Evolutionary conservation across 768 basidiomycete species (phyloP).

Genomic region (Leccinum subgranulosum): DNA sequence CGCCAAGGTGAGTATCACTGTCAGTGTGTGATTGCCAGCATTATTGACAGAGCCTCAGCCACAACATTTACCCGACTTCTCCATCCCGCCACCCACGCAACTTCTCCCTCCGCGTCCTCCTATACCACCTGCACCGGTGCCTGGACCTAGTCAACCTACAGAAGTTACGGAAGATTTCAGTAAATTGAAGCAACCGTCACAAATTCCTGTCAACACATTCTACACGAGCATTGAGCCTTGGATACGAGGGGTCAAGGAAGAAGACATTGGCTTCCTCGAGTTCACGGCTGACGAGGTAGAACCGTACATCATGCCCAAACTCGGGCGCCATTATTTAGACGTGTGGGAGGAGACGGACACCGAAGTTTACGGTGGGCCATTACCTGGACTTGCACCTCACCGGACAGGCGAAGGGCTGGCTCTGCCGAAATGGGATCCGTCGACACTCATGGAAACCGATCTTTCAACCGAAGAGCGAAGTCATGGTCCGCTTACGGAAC

Average conservation of each 20-base stretch:
- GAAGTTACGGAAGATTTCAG: constrained; percentile 90
- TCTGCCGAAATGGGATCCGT: constrained; percentile 78
- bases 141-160: constrained; percentile 78
- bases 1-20: constrained; percentile 44
- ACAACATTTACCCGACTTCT: constrained; percentile 55
- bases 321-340: constrained; percentile 84
- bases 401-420: constrained; percentile 35
- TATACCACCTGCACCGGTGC: constrained; percentile 57
- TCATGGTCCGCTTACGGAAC: constrained; percentile 85
- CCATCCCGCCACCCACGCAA: constrained; percentile 45
- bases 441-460: constrained; percentile 71
- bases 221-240: constrained; percentile 89
- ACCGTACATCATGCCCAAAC: constrained; percentile 79
- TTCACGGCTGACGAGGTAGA: constrained; percentile 89
- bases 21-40: neutral
- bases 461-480: constrained; percentile 72
- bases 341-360: constrained; percentile 93
- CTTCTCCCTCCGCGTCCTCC: constrained; percentile 63
- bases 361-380: constrained; percentile 40
- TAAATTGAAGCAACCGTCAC: constrained; percentile 72
- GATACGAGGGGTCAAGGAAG: constrained; percentile 85
- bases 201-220: constrained; percentile 71
- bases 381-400: constrained; percentile 40
- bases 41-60: constrained; percentile 23
- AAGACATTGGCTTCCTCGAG: constrained; percentile 92